These are phyloP conservation scores for Mentha longifolia DNA, from an alignment of 257 asterid genomes.

Conservation along the genomic window DNA sequence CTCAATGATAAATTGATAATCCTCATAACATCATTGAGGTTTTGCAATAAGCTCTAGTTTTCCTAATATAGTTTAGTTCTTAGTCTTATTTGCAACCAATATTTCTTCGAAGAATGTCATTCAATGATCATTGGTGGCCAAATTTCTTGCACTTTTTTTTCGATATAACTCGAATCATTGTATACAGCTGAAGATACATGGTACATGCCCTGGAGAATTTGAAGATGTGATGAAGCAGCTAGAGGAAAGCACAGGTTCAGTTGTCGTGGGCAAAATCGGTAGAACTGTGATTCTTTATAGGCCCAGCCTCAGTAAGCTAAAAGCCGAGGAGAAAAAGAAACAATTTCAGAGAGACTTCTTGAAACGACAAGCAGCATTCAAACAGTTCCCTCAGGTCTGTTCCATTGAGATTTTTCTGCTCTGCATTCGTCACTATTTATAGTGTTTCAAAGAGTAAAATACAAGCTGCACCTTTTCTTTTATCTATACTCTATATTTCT, in stretches of 20 bases:
- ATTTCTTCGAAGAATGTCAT: not conserved
- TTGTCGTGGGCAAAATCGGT: slow-evolving; percentile 74
- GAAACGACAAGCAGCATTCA: slow-evolving; percentile 41
- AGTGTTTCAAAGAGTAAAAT: slow-evolving; percentile 40
- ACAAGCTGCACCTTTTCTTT: not conserved
- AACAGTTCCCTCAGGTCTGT: slow-evolving; percentile 51
- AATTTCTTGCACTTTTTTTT: not conserved
- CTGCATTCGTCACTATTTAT: not conserved
- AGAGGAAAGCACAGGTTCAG: slow-evolving; percentile 74
- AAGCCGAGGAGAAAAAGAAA: slow-evolving; percentile 82
- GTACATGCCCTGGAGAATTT: slow-evolving; percentile 76
- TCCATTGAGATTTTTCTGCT: not conserved
- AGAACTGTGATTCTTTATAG: slow-evolving; percentile 90
- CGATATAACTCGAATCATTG: not conserved
- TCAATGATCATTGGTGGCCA: not conserved
- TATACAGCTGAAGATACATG: slow-evolving; percentile 78
- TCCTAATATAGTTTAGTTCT: not conserved
- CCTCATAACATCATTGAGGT: not conserved
- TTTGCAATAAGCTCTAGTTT: not conserved
- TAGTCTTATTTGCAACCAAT: not conserved
- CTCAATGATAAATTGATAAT: not conserved
- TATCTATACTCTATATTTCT: not conserved
- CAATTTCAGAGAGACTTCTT: slow-evolving; percentile 42
- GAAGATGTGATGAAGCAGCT: slow-evolving; percentile 74
- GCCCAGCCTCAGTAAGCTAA: slow-evolving; percentile 80